phyloP scores from a whole-genome alignment of 1,139 yeast genomes.

The Nakaseomyces nivariensis region DNA sequence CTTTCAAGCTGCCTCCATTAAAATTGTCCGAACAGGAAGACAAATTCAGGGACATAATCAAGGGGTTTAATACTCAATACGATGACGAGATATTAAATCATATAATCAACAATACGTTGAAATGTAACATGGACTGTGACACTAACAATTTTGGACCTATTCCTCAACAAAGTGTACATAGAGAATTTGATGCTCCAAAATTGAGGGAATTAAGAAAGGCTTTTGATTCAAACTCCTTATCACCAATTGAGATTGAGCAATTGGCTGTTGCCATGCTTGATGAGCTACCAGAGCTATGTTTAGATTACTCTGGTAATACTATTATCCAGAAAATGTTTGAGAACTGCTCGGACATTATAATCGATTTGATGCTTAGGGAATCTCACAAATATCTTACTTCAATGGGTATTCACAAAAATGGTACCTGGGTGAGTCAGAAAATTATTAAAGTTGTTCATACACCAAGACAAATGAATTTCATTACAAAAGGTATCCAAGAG shows the following conservation, averaged over 20 bases:
- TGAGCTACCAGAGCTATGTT: conserved; percentile 79
- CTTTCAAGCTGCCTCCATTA: conserved; percentile 23
- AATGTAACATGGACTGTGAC: conserved; percentile 27
- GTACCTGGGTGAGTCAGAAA: conserved; percentile 97
- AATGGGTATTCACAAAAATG: conserved; percentile 88
- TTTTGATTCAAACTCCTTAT: conserved; percentile 34
- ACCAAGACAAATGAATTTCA: conserved; percentile 56
- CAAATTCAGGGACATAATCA: conserved; percentile 14
- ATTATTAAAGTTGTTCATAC: conserved; percentile 64
- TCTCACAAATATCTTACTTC: conserved; percentile 74
- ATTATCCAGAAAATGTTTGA: conserved; percentile 83
- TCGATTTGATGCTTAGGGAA: conserved; percentile 67
- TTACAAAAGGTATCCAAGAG: conserved; percentile 63
- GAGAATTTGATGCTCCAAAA: conserved; percentile 80
- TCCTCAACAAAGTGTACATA: conserved; percentile 42
- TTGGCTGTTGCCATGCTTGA: conserved; percentile 72
- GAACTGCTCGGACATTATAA: conserved; percentile 54
- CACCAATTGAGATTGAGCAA: conserved; percentile 57
- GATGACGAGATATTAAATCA: conserved; percentile 21
- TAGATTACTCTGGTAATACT: conserved; percentile 88
- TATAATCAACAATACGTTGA: conserved; percentile 30
- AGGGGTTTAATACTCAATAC: conserved; percentile 18
- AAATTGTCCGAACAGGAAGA: conserved; percentile 11
- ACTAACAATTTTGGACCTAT: conserved; percentile 50
- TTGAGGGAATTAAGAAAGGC: conserved; percentile 47